A percentile compares a stretch with the other conserved stretches of the same genome.
Conservation (phyloP, 371 early-diverging fungal genomes). For the Syncephalastrum racemosum region DNA sequence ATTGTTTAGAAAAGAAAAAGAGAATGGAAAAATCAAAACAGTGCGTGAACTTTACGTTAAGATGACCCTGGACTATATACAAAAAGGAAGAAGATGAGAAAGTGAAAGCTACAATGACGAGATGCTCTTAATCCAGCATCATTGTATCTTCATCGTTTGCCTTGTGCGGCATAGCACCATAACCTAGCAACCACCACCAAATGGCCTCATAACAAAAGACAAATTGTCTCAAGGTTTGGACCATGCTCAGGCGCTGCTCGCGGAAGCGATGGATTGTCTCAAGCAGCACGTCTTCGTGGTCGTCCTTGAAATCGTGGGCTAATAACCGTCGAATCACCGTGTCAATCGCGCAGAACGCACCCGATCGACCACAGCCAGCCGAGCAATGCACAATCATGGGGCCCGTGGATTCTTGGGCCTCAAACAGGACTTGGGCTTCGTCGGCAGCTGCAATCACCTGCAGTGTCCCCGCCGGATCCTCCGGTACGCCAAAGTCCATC, state of each 20-base stretch:
- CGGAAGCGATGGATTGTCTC: constrained; percentile 69
- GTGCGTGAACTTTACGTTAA: constrained; percentile 1
- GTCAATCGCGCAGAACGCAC: constrained; percentile 88
- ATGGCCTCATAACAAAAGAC: constrained; percentile 91
- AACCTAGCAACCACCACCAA: constrained; percentile 52
- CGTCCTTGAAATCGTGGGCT: constrained; percentile 23
- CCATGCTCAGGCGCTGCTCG: constrained; percentile 82
- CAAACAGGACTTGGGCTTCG: constrained; percentile 36
- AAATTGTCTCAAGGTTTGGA: constrained; percentile 88
- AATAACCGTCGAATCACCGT: constrained; percentile 47
- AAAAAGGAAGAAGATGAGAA: constrained; percentile 6
- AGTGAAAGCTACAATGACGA: not conserved
- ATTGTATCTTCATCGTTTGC: not conserved
- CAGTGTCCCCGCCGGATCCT: constrained; percentile 57
- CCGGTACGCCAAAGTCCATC: constrained; percentile 86
- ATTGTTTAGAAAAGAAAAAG: not conserved
- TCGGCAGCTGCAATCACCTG: constrained; percentile 63
- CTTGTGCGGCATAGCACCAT: constrained; percentile 11
- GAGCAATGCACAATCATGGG: constrained; percentile 93
- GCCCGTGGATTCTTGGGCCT: constrained; percentile 32
- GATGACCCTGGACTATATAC: constrained; percentile 4
- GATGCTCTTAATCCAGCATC: not conserved
- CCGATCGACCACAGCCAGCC: constrained; percentile 97
- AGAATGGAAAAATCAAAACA: not conserved
- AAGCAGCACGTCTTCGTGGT: constrained; percentile 55